These are phyloP conservation scores for Medakamo hakoo DNA, from an alignment of 139 green algal species.

Conservation along the genomic window DNA sequence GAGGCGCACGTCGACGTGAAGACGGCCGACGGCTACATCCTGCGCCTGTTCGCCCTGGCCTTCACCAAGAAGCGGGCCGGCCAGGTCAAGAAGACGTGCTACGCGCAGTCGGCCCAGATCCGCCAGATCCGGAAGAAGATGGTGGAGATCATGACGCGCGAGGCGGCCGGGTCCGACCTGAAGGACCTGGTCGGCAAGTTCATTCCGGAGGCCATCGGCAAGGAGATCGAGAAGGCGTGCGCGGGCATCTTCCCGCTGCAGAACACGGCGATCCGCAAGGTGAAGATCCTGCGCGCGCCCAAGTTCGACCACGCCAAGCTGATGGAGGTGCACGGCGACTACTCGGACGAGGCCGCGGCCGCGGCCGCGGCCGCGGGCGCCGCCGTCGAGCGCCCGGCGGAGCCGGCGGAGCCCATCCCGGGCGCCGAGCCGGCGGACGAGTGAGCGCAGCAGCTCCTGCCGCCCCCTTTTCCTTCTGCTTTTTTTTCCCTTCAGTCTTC, in stretches of 20 bases:
- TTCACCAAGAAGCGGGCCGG: slow-evolving; percentile 95
- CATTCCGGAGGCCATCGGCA: slow-evolving; percentile 97
- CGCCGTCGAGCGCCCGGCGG: slow-evolving; percentile 22
- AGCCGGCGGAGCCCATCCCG: slow-evolving; percentile 14
- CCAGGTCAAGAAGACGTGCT: slow-evolving; percentile 88
- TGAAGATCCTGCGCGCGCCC: slow-evolving; percentile 94
- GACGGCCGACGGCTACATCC: slow-evolving; percentile 93
- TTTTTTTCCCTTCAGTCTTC: not conserved
- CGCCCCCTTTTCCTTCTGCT: not conserved
- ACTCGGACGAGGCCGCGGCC: slow-evolving; percentile 40
- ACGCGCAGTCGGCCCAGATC: slow-evolving; percentile 74
- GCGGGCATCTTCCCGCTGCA: slow-evolving; percentile 81
- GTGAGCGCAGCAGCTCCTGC: not conserved
- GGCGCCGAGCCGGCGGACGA: slow-evolving; percentile 12
- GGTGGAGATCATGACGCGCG: slow-evolving; percentile 92
- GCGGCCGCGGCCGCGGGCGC: slow-evolving; percentile 7
- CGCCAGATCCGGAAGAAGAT: slow-evolving; percentile 93
- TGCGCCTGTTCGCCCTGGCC: slow-evolving; percentile 92
- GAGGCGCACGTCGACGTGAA: slow-evolving; percentile 96
- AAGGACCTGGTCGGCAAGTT: slow-evolving; percentile 98
- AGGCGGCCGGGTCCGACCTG: slow-evolving; percentile 82
- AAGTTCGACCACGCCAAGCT: slow-evolving; percentile 97
- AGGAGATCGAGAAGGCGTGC: slow-evolving; percentile 96
- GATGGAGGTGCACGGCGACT: slow-evolving; percentile 97
- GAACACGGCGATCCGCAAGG: slow-evolving; percentile 94